Evolutionary conservation across 495 filamentous ascomycete genomes (phyloP), one percentile per base, ranked within the genome.

Genomic region (Stereocaulon alpinum): DNA sequence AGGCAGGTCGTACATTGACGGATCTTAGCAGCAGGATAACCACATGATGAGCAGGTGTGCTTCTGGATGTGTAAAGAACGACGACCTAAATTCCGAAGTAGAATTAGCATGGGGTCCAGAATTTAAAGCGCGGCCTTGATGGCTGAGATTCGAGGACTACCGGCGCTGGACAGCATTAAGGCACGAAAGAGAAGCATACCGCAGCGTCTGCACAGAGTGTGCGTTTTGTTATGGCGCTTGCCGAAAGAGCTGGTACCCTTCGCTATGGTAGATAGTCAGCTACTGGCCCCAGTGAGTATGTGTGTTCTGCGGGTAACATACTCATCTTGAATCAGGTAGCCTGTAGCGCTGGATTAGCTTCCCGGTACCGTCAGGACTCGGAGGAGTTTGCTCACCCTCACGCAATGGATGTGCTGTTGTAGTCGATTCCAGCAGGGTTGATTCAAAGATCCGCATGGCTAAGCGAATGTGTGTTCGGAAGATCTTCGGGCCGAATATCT

Each of bases 21-120:
- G 73, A 80, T 92, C 82, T 94, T 95, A 76, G 93, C 93, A 68
- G 91, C 80, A 64, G 93, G 93, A 81, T 96, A 98, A 76, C 89
- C 93, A 80, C 93, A 98, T 71, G 89, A 89, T 63, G 93, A 82
- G 80, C 93, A 98, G 68, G 88, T 92, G 75, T 93, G 86, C 87
- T 98, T 98, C 82, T 98, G 93, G 80, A 97, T 87, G 86, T 98
- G 93, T 75, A 95, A 86, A 65, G 93, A 95, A 70, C 93, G 93
- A 66, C 86, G 85, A 73, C 91, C 92, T 93, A 68, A 68, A 66
- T 58, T 45, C 18, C 15, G 10, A 49, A 14, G 50, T 3, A 4
- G 0, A 4, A 53, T 66, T 55, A 60, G 48, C 49, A n/a, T 24
- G 3, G 17, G 9, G 34, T 30, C 27, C 15, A 11, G 10, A n/a